Conservation (phyloP, 768 basidiomycete genomes). For the Hygrophorus pudorinus region DNA sequence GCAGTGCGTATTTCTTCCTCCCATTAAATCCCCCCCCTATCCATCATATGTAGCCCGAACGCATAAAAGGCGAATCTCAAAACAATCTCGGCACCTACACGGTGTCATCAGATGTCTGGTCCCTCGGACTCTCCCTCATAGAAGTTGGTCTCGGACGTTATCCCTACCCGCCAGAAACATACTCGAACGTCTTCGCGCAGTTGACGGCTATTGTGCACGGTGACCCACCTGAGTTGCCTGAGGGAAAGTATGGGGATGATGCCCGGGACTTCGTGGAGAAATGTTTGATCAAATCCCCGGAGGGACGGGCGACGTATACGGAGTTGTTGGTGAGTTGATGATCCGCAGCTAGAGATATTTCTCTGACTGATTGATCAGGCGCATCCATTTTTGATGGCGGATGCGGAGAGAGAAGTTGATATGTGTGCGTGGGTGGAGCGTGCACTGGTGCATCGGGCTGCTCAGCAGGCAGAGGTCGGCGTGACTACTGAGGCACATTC, state of each 20-base stretch:
- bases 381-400: slow-evolving; percentile 69
- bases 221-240: slow-evolving; percentile 80
- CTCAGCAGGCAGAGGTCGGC: too few species aligned
- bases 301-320: slow-evolving; percentile 70
- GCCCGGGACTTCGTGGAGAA: slow-evolving; percentile 76
- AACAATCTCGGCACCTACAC: slow-evolving; percentile 85
- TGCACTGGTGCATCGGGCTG: slow-evolving; percentile 27
- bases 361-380: slow-evolving; percentile 28
- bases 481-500: too few species aligned
- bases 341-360: neutral
- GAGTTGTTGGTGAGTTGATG: slow-evolving; percentile 55
- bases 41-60: slow-evolving; percentile 59
- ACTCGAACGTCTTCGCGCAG: slow-evolving; percentile 95
- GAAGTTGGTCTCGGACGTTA: slow-evolving; percentile 87
- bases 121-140: slow-evolving; percentile 86
- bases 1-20: slow-evolving; percentile 48
- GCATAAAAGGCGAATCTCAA: slow-evolving; percentile 90
- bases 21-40: neutral
- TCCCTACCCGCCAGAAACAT: slow-evolving; percentile 96
- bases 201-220: slow-evolving; percentile 93
- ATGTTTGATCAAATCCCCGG: slow-evolving; percentile 77
- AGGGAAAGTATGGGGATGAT: slow-evolving; percentile 48
- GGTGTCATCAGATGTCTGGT: slow-evolving; percentile 97
- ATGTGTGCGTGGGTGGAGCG: slow-evolving; percentile 75
- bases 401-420: slow-evolving; percentile 56